phyloP scores from a whole-genome alignment of 2,329 filamentous ascomycete genomes.

The Botrytis sinoallii region DNA sequence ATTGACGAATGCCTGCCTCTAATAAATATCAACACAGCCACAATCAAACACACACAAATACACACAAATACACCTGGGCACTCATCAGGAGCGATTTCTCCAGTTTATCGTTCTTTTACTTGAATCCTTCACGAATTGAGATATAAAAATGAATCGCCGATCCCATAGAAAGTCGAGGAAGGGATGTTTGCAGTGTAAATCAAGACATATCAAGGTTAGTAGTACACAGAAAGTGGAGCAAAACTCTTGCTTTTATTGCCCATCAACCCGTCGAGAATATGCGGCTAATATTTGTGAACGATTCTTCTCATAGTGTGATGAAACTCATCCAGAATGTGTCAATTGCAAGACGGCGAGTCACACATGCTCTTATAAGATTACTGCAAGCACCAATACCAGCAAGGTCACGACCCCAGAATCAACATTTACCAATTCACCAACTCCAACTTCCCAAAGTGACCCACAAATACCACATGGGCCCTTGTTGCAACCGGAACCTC shows the following conservation, averaged over 20 bases:
- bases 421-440: background rate
- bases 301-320: conserved; percentile 27
- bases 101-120: background rate
- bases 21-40: background rate
- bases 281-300: background rate
- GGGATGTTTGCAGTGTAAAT: conserved; percentile 30
- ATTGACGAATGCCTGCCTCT: background rate
- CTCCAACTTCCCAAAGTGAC: background rate
- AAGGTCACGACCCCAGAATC: background rate
- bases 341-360: conserved; percentile 1
- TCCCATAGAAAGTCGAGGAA: conserved; percentile 29
- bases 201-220: conserved; percentile 30
- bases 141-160: conserved; percentile 21
- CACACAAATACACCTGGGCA: background rate
- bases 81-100: background rate
- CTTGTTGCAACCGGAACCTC: background rate
- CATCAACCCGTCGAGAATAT: background rate
- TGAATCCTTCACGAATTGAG: background rate
- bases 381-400: background rate
- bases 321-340: conserved; percentile 27
- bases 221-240: background rate
- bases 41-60: background rate
- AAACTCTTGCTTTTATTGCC: background rate
- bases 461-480: background rate
- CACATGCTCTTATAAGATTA: background rate